Conservation (phyloP, 495 filamentous ascomycete genomes). For the Aspergillus cristatus region DNA sequence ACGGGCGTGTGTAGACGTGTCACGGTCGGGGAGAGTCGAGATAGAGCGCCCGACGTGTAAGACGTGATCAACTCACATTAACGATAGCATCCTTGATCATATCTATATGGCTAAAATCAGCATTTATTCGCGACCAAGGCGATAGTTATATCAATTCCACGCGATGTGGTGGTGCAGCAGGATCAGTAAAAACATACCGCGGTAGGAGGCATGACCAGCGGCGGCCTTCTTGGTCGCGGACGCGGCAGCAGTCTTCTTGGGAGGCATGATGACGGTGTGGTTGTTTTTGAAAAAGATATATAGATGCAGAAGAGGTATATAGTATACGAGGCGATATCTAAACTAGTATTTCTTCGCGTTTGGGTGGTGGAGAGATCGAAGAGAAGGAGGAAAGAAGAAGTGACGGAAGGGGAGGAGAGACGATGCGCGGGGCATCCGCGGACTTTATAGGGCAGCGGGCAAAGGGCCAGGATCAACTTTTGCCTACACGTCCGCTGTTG, state of each 20-base stretch:
- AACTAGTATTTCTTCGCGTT: too few relatives aligned
- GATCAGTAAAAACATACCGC: slow-evolving; percentile 46
- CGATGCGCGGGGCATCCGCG: slow-evolving; percentile 37
- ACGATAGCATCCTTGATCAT: slow-evolving; percentile 64
- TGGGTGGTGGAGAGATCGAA: slow-evolving; percentile 6
- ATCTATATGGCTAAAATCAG: slow-evolving; percentile 45
- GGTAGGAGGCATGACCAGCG: slow-evolving; percentile 48
- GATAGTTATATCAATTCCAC: slow-evolving; percentile 18
- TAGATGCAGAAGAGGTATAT: slow-evolving; percentile 3
- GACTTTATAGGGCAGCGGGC: slow-evolving; percentile 43
- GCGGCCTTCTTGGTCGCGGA: slow-evolving; percentile 44
- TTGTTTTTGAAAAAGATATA: slow-evolving; percentile 8
- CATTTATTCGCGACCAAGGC: slow-evolving; percentile 35
- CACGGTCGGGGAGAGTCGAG: slow-evolving; percentile 33
- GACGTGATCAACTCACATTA: slow-evolving; percentile 48
- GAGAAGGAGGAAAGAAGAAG: slow-evolving; percentile 9
- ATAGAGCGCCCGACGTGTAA: slow-evolving; percentile 23
- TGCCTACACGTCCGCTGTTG: slow-evolving; percentile 13
- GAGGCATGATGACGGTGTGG: slow-evolving; percentile 36
- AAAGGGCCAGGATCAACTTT: slow-evolving; percentile 38
- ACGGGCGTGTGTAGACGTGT: slow-evolving; percentile 25
- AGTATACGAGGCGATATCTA: too few relatives aligned
- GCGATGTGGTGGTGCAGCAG: slow-evolving; percentile 35
- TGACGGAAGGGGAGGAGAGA: slow-evolving; percentile 32
- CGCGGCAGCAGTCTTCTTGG: slow-evolving; percentile 36